Base-by-base conservation (phyloP, 805 yeast genomes). In the Yarrowia yakushimensis region DNA sequence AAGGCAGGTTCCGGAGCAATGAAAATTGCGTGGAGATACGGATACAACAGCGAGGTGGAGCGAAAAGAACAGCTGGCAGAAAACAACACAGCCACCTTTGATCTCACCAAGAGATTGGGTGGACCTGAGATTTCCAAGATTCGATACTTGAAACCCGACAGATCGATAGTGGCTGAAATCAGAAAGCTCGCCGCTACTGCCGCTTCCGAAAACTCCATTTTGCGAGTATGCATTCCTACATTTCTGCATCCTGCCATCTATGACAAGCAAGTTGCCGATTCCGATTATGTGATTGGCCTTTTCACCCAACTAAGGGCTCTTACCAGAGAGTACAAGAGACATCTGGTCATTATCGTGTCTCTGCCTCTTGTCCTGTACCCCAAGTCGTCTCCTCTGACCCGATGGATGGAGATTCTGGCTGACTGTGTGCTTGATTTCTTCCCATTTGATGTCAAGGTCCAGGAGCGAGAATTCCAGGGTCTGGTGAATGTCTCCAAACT, bases 11-110 rank as follows among this genome's bases (percentile, higher is more conserved):
- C 57, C 2, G 89, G 52, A 22, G 50, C 86, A 66, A 76, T 92
- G 80, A 88, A 86, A 70, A 92, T 92, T 67, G 97, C 98, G 0
- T 92, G 98, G 98, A 82, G 97, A 69, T 92, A 92, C 70, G 94
- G 93, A 0, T 74, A 78, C 61, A 46, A 66, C 63, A 67, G 69
- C 60, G 71, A 66, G 22, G 20, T 17, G 67, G 69, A 61, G 65
- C 11, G 42, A 41, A 7, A 73, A 17, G 28, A 18, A 8, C n/a
- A 45, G 22, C 28, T 25, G n/a, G 48, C 28, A 22, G 31, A 25
- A 17, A 31, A 34, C 52, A 18, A 39, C 25, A 37, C 50, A 1
- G 77, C 84, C 64, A 86, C 83, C 66, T 88, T 90, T 72, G 97
- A 90, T 69, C 84, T 90, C 63, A 89, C 96, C 0, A 81, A 86